Percentiles rank a stretch among this genome's conserved stretches.
Evolutionary conservation across 2,329 filamentous ascomycete species (phyloP).

Genomic region (Plectosphaerella cucumerina): DNA sequence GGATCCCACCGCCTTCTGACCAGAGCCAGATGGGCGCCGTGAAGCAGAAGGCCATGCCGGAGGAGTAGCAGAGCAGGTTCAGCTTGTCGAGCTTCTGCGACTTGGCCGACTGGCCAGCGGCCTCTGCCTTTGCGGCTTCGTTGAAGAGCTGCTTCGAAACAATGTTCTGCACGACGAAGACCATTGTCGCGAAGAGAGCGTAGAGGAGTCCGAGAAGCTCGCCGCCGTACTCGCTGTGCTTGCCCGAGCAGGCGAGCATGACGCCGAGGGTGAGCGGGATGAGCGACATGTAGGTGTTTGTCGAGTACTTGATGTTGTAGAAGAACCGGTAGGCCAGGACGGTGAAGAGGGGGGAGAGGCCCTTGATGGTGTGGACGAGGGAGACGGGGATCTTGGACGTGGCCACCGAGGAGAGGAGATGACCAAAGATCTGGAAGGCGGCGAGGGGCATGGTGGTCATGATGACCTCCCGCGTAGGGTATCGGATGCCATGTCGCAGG

Average conservation of each 20-base stretch:
- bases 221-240: slow-evolving; percentile 63
- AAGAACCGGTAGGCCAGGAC: slow-evolving; percentile 88
- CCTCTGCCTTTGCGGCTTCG: slow-evolving; percentile 80
- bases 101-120: slow-evolving; percentile 58
- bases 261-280: slow-evolving; percentile 93
- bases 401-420: slow-evolving; percentile 89
- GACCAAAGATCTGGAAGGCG: slow-evolving; percentile 87
- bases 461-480: slow-evolving; percentile 77
- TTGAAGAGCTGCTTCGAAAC: slow-evolving; percentile 98
- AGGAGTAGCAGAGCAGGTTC: slow-evolving; percentile 96
- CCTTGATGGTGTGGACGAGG: slow-evolving; percentile 97
- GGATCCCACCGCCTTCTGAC: slow-evolving; percentile 75
- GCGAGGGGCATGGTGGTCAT: slow-evolving; percentile 86
- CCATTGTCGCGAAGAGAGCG: slow-evolving; percentile 82
- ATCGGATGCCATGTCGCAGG: slow-evolving; percentile 77
- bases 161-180: slow-evolving; percentile 98
- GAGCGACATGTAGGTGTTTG: slow-evolving; percentile 81
- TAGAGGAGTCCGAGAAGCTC: slow-evolving; percentile 88
- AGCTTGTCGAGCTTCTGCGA: slow-evolving; percentile 90
- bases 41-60: slow-evolving; percentile 82
- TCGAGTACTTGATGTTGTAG: slow-evolving; percentile 83
- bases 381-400: slow-evolving; percentile 95
- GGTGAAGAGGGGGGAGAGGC: slow-evolving; percentile 90
- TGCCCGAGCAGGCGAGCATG: slow-evolving; percentile 90
- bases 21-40: slow-evolving; percentile 92